Percentiles rank a stretch among this genome's conserved stretches.
These are phyloP conservation scores for Eucalyptus pauciflora DNA, from an alignment of 345 rosid species.

Conservation along the genomic window DNA sequence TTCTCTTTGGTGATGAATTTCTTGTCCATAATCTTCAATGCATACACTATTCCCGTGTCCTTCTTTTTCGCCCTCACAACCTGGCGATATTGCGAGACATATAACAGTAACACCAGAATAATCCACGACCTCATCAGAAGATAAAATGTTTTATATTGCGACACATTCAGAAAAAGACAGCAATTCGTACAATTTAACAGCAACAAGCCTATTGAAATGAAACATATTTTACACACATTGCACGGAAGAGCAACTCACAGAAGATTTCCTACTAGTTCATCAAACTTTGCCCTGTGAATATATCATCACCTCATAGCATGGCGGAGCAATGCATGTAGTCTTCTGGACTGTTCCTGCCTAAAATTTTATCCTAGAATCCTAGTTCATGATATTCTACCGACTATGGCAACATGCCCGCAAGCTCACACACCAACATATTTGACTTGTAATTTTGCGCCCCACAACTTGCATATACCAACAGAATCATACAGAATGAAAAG, in stretches of 20 bases:
- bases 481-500: neutral
- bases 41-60: constrained; percentile 74
- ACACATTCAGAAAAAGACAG: neutral
- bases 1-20: constrained; percentile 96
- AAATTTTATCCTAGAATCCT: neutral
- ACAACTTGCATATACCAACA: neutral
- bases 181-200: neutral
- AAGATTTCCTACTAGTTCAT: neutral
- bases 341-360: neutral
- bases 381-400: neutral
- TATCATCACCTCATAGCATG: neutral
- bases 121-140: neutral
- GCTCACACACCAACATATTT: neutral
- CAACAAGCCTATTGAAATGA: neutral
- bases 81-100: constrained; percentile 9
- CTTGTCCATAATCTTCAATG: constrained; percentile 98
- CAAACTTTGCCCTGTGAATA: neutral
- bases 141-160: neutral
- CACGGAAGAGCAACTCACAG: neutral
- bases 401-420: neutral
- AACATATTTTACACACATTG: neutral
- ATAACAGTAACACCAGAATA: neutral
- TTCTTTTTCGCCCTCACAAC: constrained; percentile 96
- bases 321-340: neutral
- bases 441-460: neutral